phyloP scores from a whole-genome alignment of 768 basidiomycete genomes.

The Porphyrellus cyaneotinctus region DNA sequence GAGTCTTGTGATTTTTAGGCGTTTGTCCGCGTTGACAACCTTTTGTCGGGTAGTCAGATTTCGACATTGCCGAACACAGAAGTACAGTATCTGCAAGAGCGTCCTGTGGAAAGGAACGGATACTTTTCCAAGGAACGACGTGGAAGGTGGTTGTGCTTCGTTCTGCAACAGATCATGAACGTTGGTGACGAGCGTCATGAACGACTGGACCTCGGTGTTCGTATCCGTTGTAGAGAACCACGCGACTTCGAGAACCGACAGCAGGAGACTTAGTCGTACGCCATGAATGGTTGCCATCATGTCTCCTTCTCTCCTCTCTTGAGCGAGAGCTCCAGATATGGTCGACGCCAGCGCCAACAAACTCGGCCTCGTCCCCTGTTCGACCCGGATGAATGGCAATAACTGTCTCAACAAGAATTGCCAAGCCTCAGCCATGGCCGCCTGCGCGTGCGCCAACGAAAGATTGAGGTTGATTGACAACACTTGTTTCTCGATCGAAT shows the following conservation, averaged over 20 bases:
- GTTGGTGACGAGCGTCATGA: slow-evolving; percentile 58
- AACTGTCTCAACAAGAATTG: slow-evolving; percentile 62
- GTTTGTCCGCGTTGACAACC: slow-evolving; percentile 54
- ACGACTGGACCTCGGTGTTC: slow-evolving; percentile 50
- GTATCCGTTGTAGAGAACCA: slow-evolving; percentile 66
- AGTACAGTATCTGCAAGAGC: slow-evolving; percentile 77
- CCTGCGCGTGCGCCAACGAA: slow-evolving; percentile 78
- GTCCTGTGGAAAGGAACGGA: slow-evolving; percentile 73
- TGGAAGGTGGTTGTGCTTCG: slow-evolving; percentile 67
- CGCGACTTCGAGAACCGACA: slow-evolving; percentile 73
- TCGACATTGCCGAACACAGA: slow-evolving; percentile 63
- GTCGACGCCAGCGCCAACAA: slow-evolving; percentile 56
- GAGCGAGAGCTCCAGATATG: slow-evolving; percentile 62
- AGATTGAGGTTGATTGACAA: slow-evolving; percentile 83
- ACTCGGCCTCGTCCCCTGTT: slow-evolving; percentile 50
- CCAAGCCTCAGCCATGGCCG: slow-evolving; percentile 73
- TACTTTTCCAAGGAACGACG: slow-evolving; percentile 64
- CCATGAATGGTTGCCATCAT: slow-evolving; percentile 83
- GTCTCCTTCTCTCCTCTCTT: slow-evolving; percentile 70
- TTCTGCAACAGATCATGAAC: slow-evolving; percentile 65
- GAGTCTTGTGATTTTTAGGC: slow-evolving; percentile 53
- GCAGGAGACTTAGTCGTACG: slow-evolving; percentile 66
- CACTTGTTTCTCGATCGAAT: slow-evolving; percentile 54
- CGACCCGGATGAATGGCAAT: slow-evolving; percentile 59
- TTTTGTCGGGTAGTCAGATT: slow-evolving; percentile 47